phyloP scores from a whole-genome alignment of 306 rosid species.

The Prunus mume region DNA sequence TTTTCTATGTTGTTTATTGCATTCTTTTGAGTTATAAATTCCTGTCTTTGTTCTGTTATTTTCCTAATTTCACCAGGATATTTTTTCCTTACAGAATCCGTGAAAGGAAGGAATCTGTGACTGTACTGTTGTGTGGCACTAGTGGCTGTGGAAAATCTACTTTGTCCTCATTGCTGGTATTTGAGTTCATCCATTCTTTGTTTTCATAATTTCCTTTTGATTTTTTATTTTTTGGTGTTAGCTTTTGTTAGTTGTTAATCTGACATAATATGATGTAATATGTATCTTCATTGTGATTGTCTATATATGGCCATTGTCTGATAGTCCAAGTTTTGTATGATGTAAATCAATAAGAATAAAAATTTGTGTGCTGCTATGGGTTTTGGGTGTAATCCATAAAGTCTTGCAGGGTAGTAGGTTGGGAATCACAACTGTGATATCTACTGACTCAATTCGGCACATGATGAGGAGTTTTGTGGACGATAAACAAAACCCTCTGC shows the following conservation, averaged over 20 bases:
- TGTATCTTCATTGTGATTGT: background rate
- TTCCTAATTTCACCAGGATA: slow-evolving; percentile 3
- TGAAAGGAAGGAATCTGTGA: slow-evolving; percentile 89
- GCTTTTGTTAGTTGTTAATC: slow-evolving; percentile 19
- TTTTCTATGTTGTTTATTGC: background rate
- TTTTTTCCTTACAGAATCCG: slow-evolving; percentile 59
- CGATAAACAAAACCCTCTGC: slow-evolving; percentile 86
- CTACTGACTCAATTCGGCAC: slow-evolving; percentile 93
- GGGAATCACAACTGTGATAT: slow-evolving; percentile 92
- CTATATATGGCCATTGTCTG: background rate
- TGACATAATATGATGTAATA: background rate
- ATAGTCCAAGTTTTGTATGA: background rate
- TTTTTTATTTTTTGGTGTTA: background rate
- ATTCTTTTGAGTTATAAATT: background rate
- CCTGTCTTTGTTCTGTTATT: background rate
- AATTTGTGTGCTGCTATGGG: background rate
- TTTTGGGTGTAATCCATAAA: slow-evolving; percentile 17
- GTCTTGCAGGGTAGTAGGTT: slow-evolving; percentile 79
- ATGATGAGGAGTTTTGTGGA: slow-evolving; percentile 98
- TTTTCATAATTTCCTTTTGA: slow-evolving; percentile 22
- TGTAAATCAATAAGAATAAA: background rate
- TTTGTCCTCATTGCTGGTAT: slow-evolving; percentile 94
- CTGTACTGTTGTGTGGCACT: slow-evolving; percentile 89
- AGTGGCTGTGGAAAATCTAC: slow-evolving; percentile 99
- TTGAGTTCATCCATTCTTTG: slow-evolving; percentile 23